phyloP scores from a whole-genome alignment of 73 alveolate genomes.

The Paramecium sonneborni region DNA sequence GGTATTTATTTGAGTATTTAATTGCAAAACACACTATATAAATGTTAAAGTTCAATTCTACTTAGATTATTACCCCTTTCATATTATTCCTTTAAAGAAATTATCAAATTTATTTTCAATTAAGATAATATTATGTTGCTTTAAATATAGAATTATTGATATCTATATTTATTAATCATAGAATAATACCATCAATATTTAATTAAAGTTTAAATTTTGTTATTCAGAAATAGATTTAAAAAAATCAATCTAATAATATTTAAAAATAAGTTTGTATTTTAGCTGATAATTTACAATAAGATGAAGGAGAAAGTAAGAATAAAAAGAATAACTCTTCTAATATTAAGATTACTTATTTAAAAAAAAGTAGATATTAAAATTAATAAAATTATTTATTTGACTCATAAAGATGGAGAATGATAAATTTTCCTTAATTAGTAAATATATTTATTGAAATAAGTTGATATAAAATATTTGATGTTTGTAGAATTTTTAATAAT shows the following conservation, averaged over 20 bases:
- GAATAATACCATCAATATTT: too few species aligned
- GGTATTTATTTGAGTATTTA: not conserved
- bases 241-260: not conserved
- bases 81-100: not conserved
- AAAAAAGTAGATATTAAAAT: too few species aligned
- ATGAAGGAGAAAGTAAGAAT: too few species aligned
- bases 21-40: not conserved
- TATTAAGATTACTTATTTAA: too few species aligned
- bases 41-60: not conserved
- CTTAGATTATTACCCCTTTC: not conserved
- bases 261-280: too few species aligned
- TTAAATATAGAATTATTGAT: not conserved
- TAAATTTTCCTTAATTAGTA: not conserved
- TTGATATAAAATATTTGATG: not conserved
- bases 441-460: not conserved
- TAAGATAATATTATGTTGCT: not conserved
- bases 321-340: too few species aligned
- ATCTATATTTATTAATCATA: too few species aligned
- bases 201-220: not conserved
- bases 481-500: not conserved
- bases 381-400: too few species aligned
- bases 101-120: not conserved
- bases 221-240: not conserved
- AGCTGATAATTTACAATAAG: too few species aligned
- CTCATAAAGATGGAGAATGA: not conserved